Evolutionary conservation across 2,329 filamentous ascomycete genomes (phyloP), one percentile per base, ranked within the genome.

Genomic region (Paecilomyces variotii): DNA sequence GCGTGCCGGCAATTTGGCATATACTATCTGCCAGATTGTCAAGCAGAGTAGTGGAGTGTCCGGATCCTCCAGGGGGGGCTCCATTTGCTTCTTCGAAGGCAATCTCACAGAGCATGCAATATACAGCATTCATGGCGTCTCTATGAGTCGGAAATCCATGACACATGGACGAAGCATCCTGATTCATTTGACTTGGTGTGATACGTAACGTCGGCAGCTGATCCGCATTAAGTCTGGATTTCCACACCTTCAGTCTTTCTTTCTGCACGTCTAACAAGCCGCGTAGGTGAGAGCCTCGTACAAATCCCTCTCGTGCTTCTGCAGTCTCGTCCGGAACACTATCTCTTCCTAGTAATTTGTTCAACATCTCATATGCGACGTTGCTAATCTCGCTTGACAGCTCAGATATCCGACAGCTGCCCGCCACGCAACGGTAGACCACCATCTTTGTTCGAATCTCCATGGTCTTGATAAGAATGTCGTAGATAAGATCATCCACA

Each of bases 401-500:
- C 14, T 45, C 39, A 45, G 39, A 45, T 45, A 45, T 56, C 30
- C 34, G 54, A 11, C 9, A 59, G 4, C 1, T 57, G 1, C 50
- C 30, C 2, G 65, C 59, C 10, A 61, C 58, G 19, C 58, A 59
- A 24, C 60, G 63, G 28, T 63, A 65, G 6, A 65, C 56, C 10
- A 63, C 53, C 9, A 62, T 25, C 30, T 61, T 58, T 3, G 56
- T 59, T 19, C 64, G 56, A 14, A 67, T 61, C 32, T 66, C 65
- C 19, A 65, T 57, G 2, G 62, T 60, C 45, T 63, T 65, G 56
- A 66, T 60, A 9, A 67, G 53, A 7, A 67, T 65, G 39, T 67
- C 65, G 28, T 67, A 62, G 5, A 67, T 63, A 3, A 67, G 55
- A 25, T 67, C 64, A 56, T 66, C 63, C 27, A 39, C 9, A 27